These are phyloP conservation scores for Sicyos baderoa DNA, from an alignment of 306 rosid genomes.

Conservation along the genomic window DNA sequence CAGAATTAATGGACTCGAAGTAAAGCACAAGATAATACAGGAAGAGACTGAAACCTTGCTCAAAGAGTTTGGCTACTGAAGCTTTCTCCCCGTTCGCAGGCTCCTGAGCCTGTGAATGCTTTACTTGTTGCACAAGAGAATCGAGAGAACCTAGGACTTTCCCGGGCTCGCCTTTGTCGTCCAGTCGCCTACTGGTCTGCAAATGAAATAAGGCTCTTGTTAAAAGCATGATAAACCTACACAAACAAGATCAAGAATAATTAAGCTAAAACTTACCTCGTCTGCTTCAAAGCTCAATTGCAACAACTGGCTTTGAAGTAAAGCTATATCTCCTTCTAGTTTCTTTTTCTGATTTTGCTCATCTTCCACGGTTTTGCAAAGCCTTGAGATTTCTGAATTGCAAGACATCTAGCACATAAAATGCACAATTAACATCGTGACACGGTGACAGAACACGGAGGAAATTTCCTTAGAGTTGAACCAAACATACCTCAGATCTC, in stretches of 20 bases:
- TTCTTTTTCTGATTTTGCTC: constrained; percentile 60
- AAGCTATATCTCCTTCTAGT: constrained; percentile 79
- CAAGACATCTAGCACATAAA: constrained; percentile 45
- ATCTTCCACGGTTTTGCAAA: constrained; percentile 58
- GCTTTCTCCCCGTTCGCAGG: constrained; percentile 76
- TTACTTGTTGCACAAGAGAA: constrained; percentile 58
- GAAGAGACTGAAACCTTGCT: constrained; percentile 61
- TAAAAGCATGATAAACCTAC: background rate
- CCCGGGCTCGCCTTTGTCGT: constrained; percentile 43
- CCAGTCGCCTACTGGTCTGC: constrained; percentile 61
- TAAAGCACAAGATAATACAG: constrained; percentile 20
- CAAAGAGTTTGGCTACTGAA: constrained; percentile 91
- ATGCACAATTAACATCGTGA: constrained; percentile 7
- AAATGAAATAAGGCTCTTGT: constrained; percentile 18
- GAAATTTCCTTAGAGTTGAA: constrained; percentile 1
- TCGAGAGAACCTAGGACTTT: constrained; percentile 44
- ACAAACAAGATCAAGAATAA: background rate
- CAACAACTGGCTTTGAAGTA: constrained; percentile 78
- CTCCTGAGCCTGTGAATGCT: constrained; percentile 46
- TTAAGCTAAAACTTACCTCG: constrained; percentile 43
- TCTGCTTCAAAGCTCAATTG: constrained; percentile 76
- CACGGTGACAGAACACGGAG: too few species aligned
- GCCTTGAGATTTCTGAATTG: constrained; percentile 61
- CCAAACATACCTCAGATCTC: constrained; percentile 68
- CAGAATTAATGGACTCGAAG: constrained; percentile 16